Evolutionary conservation across 139 green algal genomes (phyloP).

Genomic region (Ulvella scutata): DNA sequence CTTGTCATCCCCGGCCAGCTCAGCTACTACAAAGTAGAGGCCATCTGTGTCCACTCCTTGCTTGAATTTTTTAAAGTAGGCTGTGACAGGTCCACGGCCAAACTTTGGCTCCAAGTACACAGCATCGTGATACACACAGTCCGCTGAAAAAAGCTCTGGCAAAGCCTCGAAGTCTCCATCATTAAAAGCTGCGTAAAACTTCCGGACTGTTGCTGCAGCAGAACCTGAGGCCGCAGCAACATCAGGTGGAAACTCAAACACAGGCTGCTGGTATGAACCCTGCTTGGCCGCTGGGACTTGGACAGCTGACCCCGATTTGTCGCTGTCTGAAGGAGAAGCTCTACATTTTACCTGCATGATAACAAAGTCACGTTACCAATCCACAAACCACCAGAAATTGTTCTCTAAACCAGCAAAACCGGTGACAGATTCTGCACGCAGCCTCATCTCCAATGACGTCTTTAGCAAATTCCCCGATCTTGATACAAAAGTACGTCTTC

Average conservation of each 20-base stretch:
- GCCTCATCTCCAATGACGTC: too few species aligned
- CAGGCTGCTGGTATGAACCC: too few species aligned
- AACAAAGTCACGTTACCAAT: too few species aligned
- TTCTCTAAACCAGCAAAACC: too few species aligned
- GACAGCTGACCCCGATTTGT: too few species aligned
- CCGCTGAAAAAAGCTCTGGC: background rate
- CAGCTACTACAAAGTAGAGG: background rate
- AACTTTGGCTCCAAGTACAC: background rate
- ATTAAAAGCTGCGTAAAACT: background rate
- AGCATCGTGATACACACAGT: background rate
- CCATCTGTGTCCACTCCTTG: background rate
- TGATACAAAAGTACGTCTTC: too few species aligned
- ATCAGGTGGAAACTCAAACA: background rate
- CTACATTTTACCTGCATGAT: too few species aligned
- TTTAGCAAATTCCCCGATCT: too few species aligned
- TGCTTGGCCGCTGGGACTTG: too few species aligned
- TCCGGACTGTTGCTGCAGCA: background rate
- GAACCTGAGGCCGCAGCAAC: background rate
- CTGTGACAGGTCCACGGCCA: background rate
- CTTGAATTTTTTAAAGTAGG: background rate
- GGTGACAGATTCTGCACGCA: too few species aligned
- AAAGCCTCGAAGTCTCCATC: background rate
- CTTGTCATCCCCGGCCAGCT: background rate
- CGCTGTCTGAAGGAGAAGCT: too few species aligned
- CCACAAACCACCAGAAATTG: too few species aligned